These are phyloP conservation scores for Setaria italica DNA, from an alignment of 202 grass and related monocot genomes.

Conservation along the genomic window DNA sequence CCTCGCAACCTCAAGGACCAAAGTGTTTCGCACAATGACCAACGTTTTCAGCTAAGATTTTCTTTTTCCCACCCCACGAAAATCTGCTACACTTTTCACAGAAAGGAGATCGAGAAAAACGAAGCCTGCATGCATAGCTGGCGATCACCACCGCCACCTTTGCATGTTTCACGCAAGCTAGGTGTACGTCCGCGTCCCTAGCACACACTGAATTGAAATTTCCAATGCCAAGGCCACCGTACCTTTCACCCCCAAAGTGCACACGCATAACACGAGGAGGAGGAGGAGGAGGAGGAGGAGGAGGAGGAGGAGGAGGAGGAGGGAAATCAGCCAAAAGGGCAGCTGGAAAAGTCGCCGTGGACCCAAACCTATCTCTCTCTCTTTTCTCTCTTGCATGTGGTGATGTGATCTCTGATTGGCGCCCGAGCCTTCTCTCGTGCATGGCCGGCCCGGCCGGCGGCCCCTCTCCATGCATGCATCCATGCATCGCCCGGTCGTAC, in stretches of 20 bases:
- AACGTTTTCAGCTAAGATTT: too few species aligned
- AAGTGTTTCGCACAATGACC: too few species aligned
- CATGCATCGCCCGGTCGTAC: neutral
- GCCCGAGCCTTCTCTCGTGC: neutral
- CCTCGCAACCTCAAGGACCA: too few species aligned
- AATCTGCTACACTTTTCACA: too few species aligned
- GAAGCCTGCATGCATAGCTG: neutral
- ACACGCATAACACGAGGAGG: neutral
- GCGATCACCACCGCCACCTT: neutral
- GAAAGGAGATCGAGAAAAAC: neutral
- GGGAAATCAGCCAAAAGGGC: too few species aligned
- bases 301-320: neutral
- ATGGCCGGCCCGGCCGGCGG: neutral
- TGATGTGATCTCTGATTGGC: conserved; percentile 32
- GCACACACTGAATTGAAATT: neutral
- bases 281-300: neutral
- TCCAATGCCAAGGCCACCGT: neutral
- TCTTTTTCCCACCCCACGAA: too few species aligned
- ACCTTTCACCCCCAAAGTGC: neutral
- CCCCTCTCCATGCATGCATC: too few species aligned
- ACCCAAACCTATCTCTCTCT: neutral
- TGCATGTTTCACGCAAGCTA: conserved; percentile 28
- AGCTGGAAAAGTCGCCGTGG: neutral
- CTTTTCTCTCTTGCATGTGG: neutral
- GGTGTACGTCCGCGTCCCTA: too few species aligned